phyloP scores from a whole-genome alignment of 768 basidiomycete genomes.

The Pleurotus ostreatus region DNA sequence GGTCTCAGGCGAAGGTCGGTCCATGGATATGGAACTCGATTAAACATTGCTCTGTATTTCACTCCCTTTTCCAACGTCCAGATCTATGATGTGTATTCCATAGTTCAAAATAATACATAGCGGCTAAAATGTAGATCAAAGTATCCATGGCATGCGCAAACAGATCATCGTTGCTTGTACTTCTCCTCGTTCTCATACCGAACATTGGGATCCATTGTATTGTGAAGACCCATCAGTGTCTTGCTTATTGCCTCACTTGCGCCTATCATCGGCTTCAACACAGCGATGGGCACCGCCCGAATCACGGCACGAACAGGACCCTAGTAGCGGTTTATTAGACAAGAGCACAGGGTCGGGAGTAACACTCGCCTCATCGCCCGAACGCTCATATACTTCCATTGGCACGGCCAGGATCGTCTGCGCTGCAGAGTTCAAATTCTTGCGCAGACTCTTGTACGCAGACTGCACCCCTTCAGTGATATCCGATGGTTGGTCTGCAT shows the following conservation, averaged over 20 bases:
- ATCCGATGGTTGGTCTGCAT: conserved; percentile 86
- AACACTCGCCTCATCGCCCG: conserved; percentile 76
- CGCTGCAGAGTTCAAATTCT: conserved; percentile 88
- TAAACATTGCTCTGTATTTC: conserved; percentile 25
- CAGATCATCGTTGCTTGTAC: conserved; percentile 73
- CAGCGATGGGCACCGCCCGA: conserved; percentile 95
- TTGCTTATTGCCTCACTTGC: conserved; percentile 96
- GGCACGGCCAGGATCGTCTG: conserved; percentile 98
- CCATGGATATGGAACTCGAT: conserved; percentile 91
- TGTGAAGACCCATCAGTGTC: conserved; percentile 89
- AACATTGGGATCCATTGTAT: conserved; percentile 84
- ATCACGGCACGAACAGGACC: conserved; percentile 92
- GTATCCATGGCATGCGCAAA: conserved; percentile 14
- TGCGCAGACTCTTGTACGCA: conserved; percentile 86
- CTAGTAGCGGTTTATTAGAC: conserved; percentile 34
- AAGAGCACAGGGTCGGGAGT: neutral
- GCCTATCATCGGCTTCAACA: conserved; percentile 97
- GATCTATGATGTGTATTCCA: neutral
- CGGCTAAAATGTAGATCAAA: conserved; percentile 8
- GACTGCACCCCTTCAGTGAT: conserved; percentile 84
- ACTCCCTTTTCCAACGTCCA: conserved; percentile 16
- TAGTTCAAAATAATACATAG: conserved; percentile 7
- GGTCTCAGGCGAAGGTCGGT: conserved; percentile 76
- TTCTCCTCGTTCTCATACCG: conserved; percentile 86
- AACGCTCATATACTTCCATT: conserved; percentile 97